Evolutionary conservation across 805 yeast genomes (phyloP).

Genomic region (Saccharomyces paradoxus): DNA sequence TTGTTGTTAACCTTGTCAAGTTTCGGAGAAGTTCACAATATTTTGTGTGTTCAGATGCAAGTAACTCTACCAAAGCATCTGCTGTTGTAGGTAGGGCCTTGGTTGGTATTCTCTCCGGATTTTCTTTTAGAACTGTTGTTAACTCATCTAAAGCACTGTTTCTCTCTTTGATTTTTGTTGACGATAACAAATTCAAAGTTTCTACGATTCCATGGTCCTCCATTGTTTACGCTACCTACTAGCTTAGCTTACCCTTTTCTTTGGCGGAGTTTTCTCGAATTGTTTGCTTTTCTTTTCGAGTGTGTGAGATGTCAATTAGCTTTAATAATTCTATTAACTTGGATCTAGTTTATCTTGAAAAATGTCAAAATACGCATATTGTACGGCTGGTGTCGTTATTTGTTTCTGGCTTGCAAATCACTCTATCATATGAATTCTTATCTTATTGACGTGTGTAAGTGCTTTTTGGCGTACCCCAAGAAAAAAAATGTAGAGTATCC

Average conservation of each 20-base stretch:
- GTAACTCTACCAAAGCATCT: constrained; percentile 24
- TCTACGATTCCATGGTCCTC: constrained; percentile 1
- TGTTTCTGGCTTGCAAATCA: background rate
- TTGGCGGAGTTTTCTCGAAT: background rate
- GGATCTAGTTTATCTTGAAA: background rate
- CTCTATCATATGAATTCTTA: background rate
- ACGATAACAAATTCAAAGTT: constrained; percentile 30
- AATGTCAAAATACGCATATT: background rate
- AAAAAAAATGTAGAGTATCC: background rate
- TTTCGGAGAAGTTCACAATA: constrained; percentile 8
- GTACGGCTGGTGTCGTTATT: background rate
- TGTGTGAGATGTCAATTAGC: background rate
- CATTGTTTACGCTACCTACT: background rate
- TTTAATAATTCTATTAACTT: background rate
- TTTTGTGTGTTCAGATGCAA: constrained; percentile 33
- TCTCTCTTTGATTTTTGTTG: constrained; percentile 48
- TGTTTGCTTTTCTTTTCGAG: background rate
- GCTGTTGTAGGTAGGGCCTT: constrained; percentile 18
- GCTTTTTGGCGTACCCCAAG: background rate
- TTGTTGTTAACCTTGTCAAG: constrained; percentile 19
- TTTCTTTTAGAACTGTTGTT: constrained; percentile 24
- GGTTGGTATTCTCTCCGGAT: constrained; percentile 15
- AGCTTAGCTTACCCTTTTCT: background rate
- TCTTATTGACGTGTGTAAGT: background rate
- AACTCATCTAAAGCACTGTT: constrained; percentile 41